Percentiles rank a stretch among this genome's conserved stretches.
Evolutionary conservation across 2,329 filamentous ascomycete species (phyloP).

Genomic region (Neurospora sp.): DNA sequence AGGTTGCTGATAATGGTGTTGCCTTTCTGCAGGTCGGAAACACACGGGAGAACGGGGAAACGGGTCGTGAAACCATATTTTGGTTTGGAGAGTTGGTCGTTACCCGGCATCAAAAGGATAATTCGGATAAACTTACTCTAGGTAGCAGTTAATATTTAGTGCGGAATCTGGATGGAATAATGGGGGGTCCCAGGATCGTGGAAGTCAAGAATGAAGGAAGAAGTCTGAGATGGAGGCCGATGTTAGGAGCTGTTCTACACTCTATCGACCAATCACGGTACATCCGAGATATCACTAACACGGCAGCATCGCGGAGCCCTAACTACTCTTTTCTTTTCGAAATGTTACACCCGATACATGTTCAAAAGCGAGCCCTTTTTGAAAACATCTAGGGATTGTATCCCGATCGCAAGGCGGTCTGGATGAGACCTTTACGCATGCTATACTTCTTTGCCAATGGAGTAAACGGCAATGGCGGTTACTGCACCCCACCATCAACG

Average conservation of each 20-base stretch:
- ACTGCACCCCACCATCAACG: background rate
- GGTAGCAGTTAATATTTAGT: background rate
- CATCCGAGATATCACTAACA: background rate
- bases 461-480: background rate
- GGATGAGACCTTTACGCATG: background rate
- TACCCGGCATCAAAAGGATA: background rate
- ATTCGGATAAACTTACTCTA: background rate
- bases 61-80: constrained; percentile 1
- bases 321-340: background rate
- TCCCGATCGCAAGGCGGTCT: background rate
- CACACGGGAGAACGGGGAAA: background rate
- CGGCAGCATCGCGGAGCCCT: background rate
- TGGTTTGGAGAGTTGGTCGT: background rate
- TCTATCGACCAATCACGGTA: background rate
- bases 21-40: constrained; percentile 4
- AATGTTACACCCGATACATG: background rate
- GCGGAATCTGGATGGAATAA: background rate
- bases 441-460: background rate
- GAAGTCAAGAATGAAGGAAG: background rate
- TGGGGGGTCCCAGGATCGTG: background rate
- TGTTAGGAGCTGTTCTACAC: background rate
- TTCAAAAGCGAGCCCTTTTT: background rate
- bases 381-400: background rate
- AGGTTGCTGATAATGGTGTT: background rate
- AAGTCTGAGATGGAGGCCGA: background rate